Percentiles rank a stretch among this genome's conserved stretches.
These are phyloP conservation scores for Nannochloropsis granulata DNA, from an alignment of 108 stramenopile genomes.

Conservation along the genomic window DNA sequence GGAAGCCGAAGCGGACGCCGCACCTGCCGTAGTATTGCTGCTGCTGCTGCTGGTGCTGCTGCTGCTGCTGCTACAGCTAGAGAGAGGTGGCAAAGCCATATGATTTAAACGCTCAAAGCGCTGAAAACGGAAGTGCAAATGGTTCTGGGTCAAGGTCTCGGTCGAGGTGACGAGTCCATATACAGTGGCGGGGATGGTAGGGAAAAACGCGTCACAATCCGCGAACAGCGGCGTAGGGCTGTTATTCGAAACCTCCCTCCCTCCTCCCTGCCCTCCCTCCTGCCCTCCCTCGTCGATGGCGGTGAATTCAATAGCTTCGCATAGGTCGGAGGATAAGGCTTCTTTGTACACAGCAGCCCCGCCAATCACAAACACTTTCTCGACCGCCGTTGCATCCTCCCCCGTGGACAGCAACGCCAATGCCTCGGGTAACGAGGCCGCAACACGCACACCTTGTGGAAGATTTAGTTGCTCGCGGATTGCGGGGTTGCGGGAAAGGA, in stretches of 20 bases:
- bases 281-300: constrained; percentile 12
- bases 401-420: constrained; percentile 38
- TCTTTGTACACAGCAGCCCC: constrained; percentile 71
- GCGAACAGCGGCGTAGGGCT: not conserved
- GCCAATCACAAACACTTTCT: constrained; percentile 80
- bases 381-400: constrained; percentile 31
- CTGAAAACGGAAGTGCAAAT: constrained; percentile 31
- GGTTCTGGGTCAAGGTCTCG: constrained; percentile 17
- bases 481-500: constrained; percentile 53
- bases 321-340: constrained; percentile 42
- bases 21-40: not conserved
- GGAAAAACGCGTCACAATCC: constrained; percentile 40
- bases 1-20: not conserved
- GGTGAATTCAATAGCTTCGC: constrained; percentile 31
- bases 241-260: not conserved
- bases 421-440: constrained; percentile 58
- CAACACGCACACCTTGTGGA: constrained; percentile 51
- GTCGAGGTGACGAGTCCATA: constrained; percentile 12
- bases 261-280: no score
- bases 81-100: not conserved
- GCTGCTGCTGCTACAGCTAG: not conserved
- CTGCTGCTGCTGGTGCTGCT: not conserved
- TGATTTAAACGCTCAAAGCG: constrained; percentile 12
- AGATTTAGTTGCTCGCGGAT: constrained; percentile 13
- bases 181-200: constrained; percentile 1